Evolutionary conservation across 495 filamentous ascomycete species (phyloP).

Genomic region (Xylaria telfairii): DNA sequence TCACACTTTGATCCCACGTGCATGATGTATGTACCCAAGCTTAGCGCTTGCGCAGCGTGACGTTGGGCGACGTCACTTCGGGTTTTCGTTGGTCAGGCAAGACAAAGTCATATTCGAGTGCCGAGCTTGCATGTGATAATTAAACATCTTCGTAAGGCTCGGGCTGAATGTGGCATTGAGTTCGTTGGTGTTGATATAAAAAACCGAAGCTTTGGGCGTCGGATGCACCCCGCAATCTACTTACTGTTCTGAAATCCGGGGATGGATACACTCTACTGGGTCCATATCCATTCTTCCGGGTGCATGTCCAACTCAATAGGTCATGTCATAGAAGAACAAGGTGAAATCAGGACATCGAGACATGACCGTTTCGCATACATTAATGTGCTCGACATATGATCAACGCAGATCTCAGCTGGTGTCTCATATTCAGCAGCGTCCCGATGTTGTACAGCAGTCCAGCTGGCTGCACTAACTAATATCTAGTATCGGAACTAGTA

Average conservation of each 20-base stretch:
- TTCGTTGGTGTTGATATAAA: not conserved
- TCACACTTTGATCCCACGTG: constrained; percentile 3
- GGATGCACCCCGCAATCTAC: not conserved
- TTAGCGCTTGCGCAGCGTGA: constrained; percentile 9
- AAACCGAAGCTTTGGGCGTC: not conserved
- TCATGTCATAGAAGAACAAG: not conserved
- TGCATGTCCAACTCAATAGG: not conserved
- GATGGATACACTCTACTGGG: not conserved
- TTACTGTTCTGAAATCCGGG: not conserved
- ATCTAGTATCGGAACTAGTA: not conserved
- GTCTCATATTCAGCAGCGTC: not conserved
- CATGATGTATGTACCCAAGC: not conserved
- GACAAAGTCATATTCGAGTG: not conserved
- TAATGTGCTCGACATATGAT: not conserved
- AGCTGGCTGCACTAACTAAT: not conserved
- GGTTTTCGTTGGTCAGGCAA: not conserved
- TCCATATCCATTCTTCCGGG: not conserved
- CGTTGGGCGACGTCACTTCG: constrained; percentile 5
- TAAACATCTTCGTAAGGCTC: not conserved
- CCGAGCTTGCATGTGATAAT: constrained; percentile 22
- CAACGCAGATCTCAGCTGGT: not conserved
- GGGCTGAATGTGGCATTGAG: not conserved
- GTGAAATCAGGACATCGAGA: not conserved
- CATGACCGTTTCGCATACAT: not conserved
- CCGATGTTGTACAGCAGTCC: not conserved